These are phyloP conservation scores for Hypoxylon sp. DNA, from an alignment of 2,329 filamentous ascomycete species.

Conservation along the genomic window DNA sequence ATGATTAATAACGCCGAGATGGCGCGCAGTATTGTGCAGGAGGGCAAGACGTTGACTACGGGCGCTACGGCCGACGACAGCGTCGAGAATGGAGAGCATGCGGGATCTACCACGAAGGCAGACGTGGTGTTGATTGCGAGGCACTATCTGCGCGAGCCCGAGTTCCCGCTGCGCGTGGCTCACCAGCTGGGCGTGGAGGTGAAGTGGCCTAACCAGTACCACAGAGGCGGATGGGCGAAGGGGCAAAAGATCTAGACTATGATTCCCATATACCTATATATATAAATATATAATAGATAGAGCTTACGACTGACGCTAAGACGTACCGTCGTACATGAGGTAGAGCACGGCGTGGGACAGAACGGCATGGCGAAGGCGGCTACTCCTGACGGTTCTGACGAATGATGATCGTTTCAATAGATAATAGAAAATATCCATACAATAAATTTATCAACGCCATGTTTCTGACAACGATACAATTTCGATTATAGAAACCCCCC, in stretches of 20 bases:
- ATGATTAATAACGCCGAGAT: conserved; percentile 77
- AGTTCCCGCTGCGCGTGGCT: conserved; percentile 80
- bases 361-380: background rate
- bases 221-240: conserved; percentile 54
- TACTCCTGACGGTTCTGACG: background rate
- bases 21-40: conserved; percentile 71
- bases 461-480: background rate
- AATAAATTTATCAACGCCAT: background rate
- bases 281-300: conserved; percentile 7
- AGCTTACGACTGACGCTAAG: background rate
- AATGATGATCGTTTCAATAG: background rate
- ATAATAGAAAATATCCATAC: background rate
- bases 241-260: conserved; percentile 47
- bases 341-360: too few species aligned
- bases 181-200: conserved; percentile 79
- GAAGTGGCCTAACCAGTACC: conserved; percentile 78
- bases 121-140: conserved; percentile 82
- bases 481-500: background rate
- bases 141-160: conserved; percentile 85
- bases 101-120: conserved; percentile 60
- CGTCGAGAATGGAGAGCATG: conserved; percentile 58
- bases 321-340: background rate
- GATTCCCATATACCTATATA: background rate
- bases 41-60: conserved; percentile 58
- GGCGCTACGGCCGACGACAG: conserved; percentile 53